A percentile compares a stretch with the other conserved stretches of the same genome.
These are phyloP conservation scores for Lodderomyces jiufengensis DNA, from an alignment of 1,139 yeast species.

Conservation along the genomic window DNA sequence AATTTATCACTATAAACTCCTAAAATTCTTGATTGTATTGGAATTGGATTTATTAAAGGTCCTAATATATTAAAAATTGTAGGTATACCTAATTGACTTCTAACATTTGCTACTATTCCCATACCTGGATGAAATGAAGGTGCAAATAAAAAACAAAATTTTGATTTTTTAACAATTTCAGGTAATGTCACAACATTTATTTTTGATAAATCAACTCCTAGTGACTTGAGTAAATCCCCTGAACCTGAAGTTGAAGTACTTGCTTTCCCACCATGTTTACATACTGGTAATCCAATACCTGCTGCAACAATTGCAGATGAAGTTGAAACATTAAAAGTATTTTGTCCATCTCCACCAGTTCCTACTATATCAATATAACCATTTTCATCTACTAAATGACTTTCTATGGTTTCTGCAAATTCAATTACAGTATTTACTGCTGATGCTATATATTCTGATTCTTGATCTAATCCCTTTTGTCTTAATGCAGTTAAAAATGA, in stretches of 20 bases:
- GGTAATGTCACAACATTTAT: slow-evolving; percentile 69
- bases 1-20: slow-evolving; percentile 82
- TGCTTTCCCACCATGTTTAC: slow-evolving; percentile 96
- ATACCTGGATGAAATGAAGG: slow-evolving; percentile 95
- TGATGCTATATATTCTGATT: slow-evolving; percentile 76
- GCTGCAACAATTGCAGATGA: slow-evolving; percentile 93
- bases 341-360: slow-evolving; percentile 97
- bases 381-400: slow-evolving; percentile 36
- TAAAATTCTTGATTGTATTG: slow-evolving; percentile 72
- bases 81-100: slow-evolving; percentile 80
- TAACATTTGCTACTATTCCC: slow-evolving; percentile 75
- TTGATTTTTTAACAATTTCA: slow-evolving; percentile 48
- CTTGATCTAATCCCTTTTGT: slow-evolving; percentile 72
- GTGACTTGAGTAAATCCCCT: slow-evolving; percentile 73
- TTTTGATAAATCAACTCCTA: slow-evolving; percentile 74
- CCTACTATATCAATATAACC: slow-evolving; percentile 91
- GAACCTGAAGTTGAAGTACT: slow-evolving; percentile 91
- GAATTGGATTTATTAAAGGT: slow-evolving; percentile 89
- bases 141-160: slow-evolving; percentile 80
- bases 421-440: slow-evolving; percentile 72
- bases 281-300: slow-evolving; percentile 79
- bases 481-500: slow-evolving; percentile 78
- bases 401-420: slow-evolving; percentile 52
- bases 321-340: slow-evolving; percentile 93
- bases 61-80: slow-evolving; percentile 92